Evolutionary conservation across 2,329 filamentous ascomycete genomes (phyloP).

Genomic region (Incumbomyces lentus): DNA sequence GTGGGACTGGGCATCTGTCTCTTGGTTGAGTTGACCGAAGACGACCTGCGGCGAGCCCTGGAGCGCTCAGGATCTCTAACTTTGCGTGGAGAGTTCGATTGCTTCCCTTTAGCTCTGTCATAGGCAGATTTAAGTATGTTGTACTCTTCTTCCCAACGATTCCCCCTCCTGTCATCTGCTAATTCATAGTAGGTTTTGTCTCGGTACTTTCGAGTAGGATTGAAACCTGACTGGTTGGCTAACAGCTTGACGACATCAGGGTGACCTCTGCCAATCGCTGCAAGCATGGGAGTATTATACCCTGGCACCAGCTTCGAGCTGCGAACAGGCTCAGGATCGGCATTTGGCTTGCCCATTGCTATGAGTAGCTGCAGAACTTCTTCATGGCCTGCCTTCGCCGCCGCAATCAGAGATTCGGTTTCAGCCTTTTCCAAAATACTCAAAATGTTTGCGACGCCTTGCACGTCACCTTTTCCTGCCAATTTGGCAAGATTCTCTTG

Average conservation of each 20-base stretch:
- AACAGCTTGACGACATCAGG: slow-evolving; percentile 74
- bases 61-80: slow-evolving; percentile 32
- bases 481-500: slow-evolving; percentile 39
- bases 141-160: slow-evolving; percentile 82
- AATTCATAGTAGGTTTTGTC: slow-evolving; percentile 81
- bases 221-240: slow-evolving; percentile 65
- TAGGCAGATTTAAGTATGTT: slow-evolving; percentile 62
- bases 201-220: slow-evolving; percentile 65
- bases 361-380: slow-evolving; percentile 71
- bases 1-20: slow-evolving; percentile 16
- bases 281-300: slow-evolving; percentile 82
- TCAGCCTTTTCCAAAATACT: slow-evolving; percentile 51
- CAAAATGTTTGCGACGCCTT: slow-evolving; percentile 39
- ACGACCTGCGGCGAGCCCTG: slow-evolving; percentile 30
- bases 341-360: slow-evolving; percentile 55
- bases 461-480: slow-evolving; percentile 40
- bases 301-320: slow-evolving; percentile 40
- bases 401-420: slow-evolving; percentile 78
- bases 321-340: slow-evolving; percentile 59
- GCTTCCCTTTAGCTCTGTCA: slow-evolving; percentile 29
- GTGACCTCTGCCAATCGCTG: slow-evolving; percentile 81
- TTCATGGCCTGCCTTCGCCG: slow-evolving; percentile 83
- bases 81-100: slow-evolving; percentile 28
- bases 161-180: slow-evolving; percentile 68
- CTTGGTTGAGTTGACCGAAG: slow-evolving; percentile 28